Percentiles rank a stretch among this genome's conserved stretches.
These are phyloP conservation scores for Filosporella fistucella DNA, from an alignment of 495 filamentous ascomycete species.

Conservation along the genomic window DNA sequence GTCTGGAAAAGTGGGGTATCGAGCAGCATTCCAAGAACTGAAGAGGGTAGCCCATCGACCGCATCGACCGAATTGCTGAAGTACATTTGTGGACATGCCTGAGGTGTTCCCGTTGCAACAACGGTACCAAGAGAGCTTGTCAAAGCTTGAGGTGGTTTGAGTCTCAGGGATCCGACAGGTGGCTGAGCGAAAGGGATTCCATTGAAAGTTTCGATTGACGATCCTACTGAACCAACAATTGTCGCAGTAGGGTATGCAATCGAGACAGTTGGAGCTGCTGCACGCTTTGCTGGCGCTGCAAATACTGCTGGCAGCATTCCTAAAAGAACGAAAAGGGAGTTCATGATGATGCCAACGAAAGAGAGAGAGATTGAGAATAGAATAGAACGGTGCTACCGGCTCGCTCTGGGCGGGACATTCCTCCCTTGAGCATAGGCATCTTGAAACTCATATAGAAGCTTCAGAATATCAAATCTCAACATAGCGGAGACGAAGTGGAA, in stretches of 20 bases:
- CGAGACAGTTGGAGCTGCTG: conserved; percentile 14
- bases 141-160: conserved; percentile 53
- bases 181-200: conserved; percentile 63
- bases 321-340: conserved; percentile 9
- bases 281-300: conserved; percentile 14
- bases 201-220: conserved; percentile 44
- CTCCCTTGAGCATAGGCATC: too few relatives aligned
- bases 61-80: conserved; percentile 36
- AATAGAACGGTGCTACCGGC: too few relatives aligned
- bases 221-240: conserved; percentile 14
- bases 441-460: conserved; percentile 6
- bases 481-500: not conserved
- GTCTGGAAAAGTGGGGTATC: conserved; percentile 50
- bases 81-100: conserved; percentile 47
- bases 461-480: not conserved
- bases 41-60: conserved; percentile 31
- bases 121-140: conserved; percentile 38
- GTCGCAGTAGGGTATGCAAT: conserved; percentile 18
- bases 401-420: too few relatives aligned
- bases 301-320: conserved; percentile 1
- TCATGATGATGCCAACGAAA: conserved; percentile 11
- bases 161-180: conserved; percentile 51
- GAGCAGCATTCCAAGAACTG: conserved; percentile 47
- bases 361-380: too few relatives aligned
- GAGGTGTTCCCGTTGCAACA: conserved; percentile 36